phyloP scores from a whole-genome alignment of 1,139 yeast genomes.

The Sugiyamaella novakii region DNA sequence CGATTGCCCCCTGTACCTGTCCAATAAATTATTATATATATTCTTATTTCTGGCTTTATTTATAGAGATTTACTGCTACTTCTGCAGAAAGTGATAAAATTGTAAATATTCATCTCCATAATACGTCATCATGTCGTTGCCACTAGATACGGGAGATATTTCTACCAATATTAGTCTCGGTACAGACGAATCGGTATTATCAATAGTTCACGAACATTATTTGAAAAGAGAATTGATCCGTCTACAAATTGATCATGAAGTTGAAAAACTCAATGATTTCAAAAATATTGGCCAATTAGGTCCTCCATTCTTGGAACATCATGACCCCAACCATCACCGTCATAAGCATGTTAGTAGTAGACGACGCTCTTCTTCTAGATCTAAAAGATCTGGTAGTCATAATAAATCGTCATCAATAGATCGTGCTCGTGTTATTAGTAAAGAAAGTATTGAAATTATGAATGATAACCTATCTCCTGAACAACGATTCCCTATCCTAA shows the following conservation, averaged over 20 bases:
- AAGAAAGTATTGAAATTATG: neutral
- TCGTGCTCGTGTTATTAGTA: neutral
- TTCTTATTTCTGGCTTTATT: no score
- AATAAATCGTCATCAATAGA: neutral
- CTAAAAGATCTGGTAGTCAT: neutral
- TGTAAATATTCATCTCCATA: no score
- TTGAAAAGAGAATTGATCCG: constrained; percentile 76
- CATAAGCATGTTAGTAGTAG: constrained; percentile 4
- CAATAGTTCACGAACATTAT: constrained; percentile 66
- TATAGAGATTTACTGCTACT: no score
- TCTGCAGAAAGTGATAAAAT: no score
- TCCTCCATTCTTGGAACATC: constrained; percentile 59
- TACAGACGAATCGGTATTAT: no score
- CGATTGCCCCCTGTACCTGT: no score
- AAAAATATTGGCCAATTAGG: constrained; percentile 69
- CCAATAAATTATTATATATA: no score
- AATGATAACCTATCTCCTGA: constrained; percentile 11
- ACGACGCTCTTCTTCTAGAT: constrained; percentile 8
- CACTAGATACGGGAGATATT: constrained; percentile 10
- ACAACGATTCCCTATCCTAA: constrained; percentile 61
- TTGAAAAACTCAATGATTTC: constrained; percentile 58
- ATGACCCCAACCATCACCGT: constrained; percentile 22
- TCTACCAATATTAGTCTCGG: constrained; percentile 5
- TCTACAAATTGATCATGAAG: constrained; percentile 62
- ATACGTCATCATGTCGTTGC: neutral